Percentiles rank a stretch among this genome's conserved stretches.
Conservation (phyloP, 331 rosid species). For the Dryas integrifolia region DNA sequence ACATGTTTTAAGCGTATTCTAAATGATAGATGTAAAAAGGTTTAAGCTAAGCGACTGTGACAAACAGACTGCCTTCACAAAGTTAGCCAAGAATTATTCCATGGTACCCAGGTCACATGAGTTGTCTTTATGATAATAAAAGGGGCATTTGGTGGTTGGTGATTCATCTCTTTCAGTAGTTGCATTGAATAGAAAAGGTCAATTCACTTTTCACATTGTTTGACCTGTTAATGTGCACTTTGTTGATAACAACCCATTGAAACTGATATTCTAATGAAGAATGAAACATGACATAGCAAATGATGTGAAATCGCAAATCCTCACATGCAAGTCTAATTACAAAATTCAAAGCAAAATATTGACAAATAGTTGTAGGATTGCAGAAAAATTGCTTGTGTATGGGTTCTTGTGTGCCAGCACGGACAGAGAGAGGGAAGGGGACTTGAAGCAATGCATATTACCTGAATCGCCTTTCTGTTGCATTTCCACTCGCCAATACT, state of each 20-base stretch:
- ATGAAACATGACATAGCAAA: neutral
- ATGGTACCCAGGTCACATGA: neutral
- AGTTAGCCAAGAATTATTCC: neutral
- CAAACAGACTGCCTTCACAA: neutral
- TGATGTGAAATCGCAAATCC: neutral
- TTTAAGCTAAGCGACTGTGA: neutral
- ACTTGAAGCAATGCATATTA: slow-evolving; percentile 16
- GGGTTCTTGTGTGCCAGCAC: neutral
- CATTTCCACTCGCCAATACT: slow-evolving; percentile 96
- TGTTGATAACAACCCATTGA: too few relatives aligned
- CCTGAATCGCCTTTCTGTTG: slow-evolving; percentile 99
- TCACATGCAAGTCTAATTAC: neutral
- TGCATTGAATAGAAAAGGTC: too few relatives aligned
- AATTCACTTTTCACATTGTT: neutral
- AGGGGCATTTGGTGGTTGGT: neutral
- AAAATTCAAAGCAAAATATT: neutral
- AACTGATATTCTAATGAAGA: too few relatives aligned
- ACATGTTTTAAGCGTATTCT: neutral
- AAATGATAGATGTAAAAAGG: neutral
- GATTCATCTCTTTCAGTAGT: neutral
- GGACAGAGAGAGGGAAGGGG: neutral
- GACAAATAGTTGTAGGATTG: neutral
- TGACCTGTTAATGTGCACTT: neutral
- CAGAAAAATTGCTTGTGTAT: neutral
- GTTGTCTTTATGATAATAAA: neutral